Conservation (phyloP, 345 rosid genomes). For the Excoecaria cochinchinensis region DNA sequence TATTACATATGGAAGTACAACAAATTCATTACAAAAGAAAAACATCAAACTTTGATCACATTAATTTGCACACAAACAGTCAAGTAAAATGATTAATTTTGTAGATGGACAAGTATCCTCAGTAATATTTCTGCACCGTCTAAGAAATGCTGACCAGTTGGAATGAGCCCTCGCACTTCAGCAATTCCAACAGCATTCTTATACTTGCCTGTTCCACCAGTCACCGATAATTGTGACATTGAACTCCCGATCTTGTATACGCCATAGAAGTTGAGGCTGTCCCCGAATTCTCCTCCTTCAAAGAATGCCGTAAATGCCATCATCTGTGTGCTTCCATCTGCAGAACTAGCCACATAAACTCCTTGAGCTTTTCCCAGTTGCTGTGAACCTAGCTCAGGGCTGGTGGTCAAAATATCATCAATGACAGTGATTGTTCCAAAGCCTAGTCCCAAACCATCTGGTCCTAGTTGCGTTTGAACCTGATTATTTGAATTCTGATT, state of each 20-base stretch:
- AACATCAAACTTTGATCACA: conserved; percentile 5
- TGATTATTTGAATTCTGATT: conserved; percentile 53
- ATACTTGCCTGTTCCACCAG: conserved; percentile 88
- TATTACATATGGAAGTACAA: conserved; percentile 4
- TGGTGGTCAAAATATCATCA: conserved; percentile 70
- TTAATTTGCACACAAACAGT: conserved; percentile 18
- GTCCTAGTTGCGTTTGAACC: conserved; percentile 72
- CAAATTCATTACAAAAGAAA: conserved; percentile 3
- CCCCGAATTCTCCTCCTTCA: conserved; percentile 91
- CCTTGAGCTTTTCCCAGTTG: conserved; percentile 88
- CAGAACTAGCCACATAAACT: conserved; percentile 81
- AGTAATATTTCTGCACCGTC: conserved; percentile 73
- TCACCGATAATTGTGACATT: conserved; percentile 74
- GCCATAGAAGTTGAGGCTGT: conserved; percentile 86
- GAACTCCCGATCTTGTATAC: conserved; percentile 66
- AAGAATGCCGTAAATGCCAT: conserved; percentile 91
- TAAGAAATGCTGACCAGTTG: conserved; percentile 59
- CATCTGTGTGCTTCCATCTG: conserved; percentile 83
- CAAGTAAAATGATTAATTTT: conserved; percentile 28
- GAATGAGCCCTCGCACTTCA: conserved; percentile 64
- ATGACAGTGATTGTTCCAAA: conserved; percentile 90
- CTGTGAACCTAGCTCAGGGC: conserved; percentile 80
- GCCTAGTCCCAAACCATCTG: conserved; percentile 80
- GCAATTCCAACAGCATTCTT: conserved; percentile 67
- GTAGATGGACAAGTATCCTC: conserved; percentile 66